Base-by-base conservation (phyloP, 148 eudicot species). In the Silene latifolia region DNA sequence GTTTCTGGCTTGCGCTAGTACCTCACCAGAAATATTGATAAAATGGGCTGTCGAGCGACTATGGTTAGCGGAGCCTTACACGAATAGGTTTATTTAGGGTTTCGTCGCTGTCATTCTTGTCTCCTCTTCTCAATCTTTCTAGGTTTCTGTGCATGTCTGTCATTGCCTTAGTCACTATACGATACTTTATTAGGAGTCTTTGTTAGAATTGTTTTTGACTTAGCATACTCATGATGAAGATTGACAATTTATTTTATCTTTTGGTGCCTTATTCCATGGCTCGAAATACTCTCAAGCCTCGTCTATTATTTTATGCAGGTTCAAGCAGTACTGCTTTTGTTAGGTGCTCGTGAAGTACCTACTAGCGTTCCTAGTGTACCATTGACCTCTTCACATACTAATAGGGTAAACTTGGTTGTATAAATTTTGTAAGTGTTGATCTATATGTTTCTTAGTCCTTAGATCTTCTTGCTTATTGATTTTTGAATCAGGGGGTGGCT, bases 341-440 rank as follows among this genome's bases (percentile, higher is more conserved):
- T 91, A 66, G 93, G 93, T 56, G 96, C 89, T 11, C 93, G 86
- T 74, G 93, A 89, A 85, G 79, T 91, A 60, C 89, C 88, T 72
- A 81, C 88, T 15, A 86, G 73, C 69, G 79, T 86, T 67, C 96
- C 93, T 80, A 42, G 82, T 65, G 17, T 80, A 63, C 89, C 93
- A 24, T 67, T 86, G 62, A 76, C 80, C 68, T 62, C 81, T 71
- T 65, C 84, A 20, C 85, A 73, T 13, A 76, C 66, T 72, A 82
- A 73, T 76, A 82, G 87, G 88, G 96, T 91, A 85, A 76, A 11
- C 18, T 48, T 12, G 54, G 17, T 12, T 14, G 54, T 32, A 39
- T 70, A 48, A 47, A 24, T 62, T 14, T 39, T 59, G 35, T 8
- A 70, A 72, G 56, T 35, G 27, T 44, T 27, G 74, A 60, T 65